Base-by-base conservation (phyloP, 2,329 filamentous ascomycete species). In the Colletotrichum tropicale region DNA sequence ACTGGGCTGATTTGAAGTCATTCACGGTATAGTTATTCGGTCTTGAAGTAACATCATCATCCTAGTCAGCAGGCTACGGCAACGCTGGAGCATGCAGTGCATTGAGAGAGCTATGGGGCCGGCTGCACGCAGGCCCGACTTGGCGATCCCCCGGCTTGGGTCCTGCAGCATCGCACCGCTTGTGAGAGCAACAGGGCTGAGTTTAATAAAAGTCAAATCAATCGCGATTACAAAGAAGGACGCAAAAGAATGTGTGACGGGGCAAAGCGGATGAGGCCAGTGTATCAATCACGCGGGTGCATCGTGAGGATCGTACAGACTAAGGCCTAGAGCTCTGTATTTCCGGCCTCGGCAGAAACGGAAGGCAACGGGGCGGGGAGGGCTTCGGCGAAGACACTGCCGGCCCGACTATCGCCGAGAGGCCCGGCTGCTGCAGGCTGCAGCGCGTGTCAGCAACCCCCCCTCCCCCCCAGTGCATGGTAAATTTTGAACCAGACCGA, bases 341-440 rank as follows among this genome's bases (percentile, higher is more conserved):
- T n/a, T 28, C 26, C 36, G 13, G 66, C 55, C 36, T 72, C 62
- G 73, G 73, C 69, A 48, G 38, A 26, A 16, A 52, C 60, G 68
- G 36, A 56, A 56, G 32, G 32, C 26, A 18, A 16, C 26, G 56
- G 24, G 10, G 26, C 26, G 21, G 9, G 26, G 56, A 12, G 26
- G 26, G 26, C 24, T 62, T 72, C 56, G 73, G 69, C 61, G 61
- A 62, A 75, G 18, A 61, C 8, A 15, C 24, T 15, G 13, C 43
- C 74, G 74, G 74, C 43, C 74, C 74, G 70, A 74, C 56, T 76
- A 76, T 74, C 34, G 66, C 74, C 74, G 74, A 74, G 64, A 15
- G 26, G 28, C 28, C 62, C 28, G 48, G 55, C 32, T 66, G 30
- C 10, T 52, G 48, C 32, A 34, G 32, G 55, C 38, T 66, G 30